These are phyloP conservation scores for Carex pumila DNA, from an alignment of 176 grass and related monocot species.

Conservation along the genomic window DNA sequence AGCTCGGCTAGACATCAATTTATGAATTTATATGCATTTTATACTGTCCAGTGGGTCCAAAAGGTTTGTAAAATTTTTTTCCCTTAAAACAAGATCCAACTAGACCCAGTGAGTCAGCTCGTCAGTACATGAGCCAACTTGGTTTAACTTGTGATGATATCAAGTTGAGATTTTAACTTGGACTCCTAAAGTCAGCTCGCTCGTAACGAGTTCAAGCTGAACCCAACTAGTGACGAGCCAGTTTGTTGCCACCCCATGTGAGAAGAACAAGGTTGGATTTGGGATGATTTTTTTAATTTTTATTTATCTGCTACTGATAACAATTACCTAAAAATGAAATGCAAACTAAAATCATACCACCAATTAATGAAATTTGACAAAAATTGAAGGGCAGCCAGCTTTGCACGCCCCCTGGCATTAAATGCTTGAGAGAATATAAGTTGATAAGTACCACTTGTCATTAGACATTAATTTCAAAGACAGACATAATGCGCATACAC, in stretches of 20 bases:
- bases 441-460: background rate
- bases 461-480: conserved; percentile 8
- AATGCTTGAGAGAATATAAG: conserved; percentile 12
- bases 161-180: no score
- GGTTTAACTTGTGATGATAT: no score
- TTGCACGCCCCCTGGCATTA: background rate
- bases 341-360: background rate
- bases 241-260: background rate
- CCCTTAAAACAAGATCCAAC: no score
- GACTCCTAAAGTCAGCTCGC: background rate
- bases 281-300: background rate
- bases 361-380: background rate
- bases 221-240: no score
- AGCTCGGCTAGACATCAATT: no score
- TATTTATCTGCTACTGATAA: background rate
- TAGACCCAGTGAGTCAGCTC: no score
- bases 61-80: no score
- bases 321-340: background rate
- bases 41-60: no score
- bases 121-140: no score
- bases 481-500: conserved; percentile 4
- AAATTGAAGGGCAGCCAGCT: background rate
- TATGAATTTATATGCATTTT: no score
- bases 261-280: background rate
- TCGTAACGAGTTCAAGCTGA: no score